phyloP scores from a whole-genome alignment of 2,329 filamentous ascomycete genomes.

The Calonectria multiphialidica region DNA sequence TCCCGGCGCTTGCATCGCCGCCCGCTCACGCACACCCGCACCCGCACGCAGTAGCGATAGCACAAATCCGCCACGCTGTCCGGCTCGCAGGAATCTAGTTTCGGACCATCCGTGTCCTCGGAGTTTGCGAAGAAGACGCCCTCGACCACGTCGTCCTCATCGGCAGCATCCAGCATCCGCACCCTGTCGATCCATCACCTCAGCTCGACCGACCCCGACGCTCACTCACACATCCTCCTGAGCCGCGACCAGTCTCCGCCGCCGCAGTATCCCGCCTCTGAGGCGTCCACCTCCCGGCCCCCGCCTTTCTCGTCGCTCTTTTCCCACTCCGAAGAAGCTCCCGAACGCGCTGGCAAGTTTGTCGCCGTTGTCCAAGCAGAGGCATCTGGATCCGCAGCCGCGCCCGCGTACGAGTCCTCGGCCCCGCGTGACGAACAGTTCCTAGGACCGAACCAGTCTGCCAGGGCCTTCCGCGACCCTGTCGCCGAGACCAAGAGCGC shows the following conservation, averaged over 20 bases:
- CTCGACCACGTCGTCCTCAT: constrained; percentile 42
- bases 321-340: constrained; percentile 51
- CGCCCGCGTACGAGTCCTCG: constrained; percentile 67
- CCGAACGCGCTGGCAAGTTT: constrained; percentile 49
- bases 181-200: constrained; percentile 41
- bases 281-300: constrained; percentile 65
- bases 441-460: constrained; percentile 50
- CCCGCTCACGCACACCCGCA: constrained; percentile 12
- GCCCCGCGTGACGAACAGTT: constrained; percentile 49
- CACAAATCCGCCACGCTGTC: constrained; percentile 54
- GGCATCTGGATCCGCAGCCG: constrained; percentile 55
- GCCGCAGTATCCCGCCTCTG: constrained; percentile 69
- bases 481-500: constrained; percentile 85
- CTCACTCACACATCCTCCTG: constrained; percentile 37
- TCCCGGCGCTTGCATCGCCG: constrained; percentile 7
- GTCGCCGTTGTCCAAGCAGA: constrained; percentile 48
- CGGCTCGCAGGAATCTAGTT: constrained; percentile 47
- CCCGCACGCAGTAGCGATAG: constrained; percentile 31
- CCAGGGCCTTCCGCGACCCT: constrained; percentile 60
- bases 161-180: constrained; percentile 39
- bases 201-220: constrained; percentile 38
- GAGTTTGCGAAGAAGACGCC: constrained; percentile 49
- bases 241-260: constrained; percentile 63
- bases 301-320: constrained; percentile 74
- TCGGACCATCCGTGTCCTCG: constrained; percentile 52